These are phyloP conservation scores for Tieghemiomyces parasiticus DNA, from an alignment of 192 early-diverging fungal species.

Conservation along the genomic window DNA sequence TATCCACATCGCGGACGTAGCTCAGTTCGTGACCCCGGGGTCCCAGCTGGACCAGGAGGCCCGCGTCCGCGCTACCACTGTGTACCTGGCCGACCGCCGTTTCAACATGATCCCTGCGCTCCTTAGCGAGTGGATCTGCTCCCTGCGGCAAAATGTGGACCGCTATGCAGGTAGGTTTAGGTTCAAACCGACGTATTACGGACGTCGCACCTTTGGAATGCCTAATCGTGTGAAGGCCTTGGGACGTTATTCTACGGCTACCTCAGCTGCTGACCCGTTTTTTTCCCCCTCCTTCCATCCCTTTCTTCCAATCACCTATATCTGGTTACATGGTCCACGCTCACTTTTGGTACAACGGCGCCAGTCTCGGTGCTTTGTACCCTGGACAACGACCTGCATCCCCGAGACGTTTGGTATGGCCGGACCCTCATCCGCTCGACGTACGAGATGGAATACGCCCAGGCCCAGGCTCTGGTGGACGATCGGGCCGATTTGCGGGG, in stretches of 20 bases:
- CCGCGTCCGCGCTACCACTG: constrained; percentile 52
- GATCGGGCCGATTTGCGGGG: constrained; percentile 27
- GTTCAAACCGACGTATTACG: too few relatives aligned
- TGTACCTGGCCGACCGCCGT: constrained; percentile 62
- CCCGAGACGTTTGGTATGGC: constrained; percentile 45
- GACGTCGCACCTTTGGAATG: too few relatives aligned
- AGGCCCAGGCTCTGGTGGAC: constrained; percentile 55
- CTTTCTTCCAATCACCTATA: too few relatives aligned
- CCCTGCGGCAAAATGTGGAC: constrained; percentile 46
- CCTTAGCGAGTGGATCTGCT: constrained; percentile 55
- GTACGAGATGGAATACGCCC: constrained; percentile 61
- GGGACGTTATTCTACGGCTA: too few relatives aligned
- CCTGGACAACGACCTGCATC: constrained; percentile 26
- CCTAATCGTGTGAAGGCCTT: too few relatives aligned
- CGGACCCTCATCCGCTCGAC: constrained; percentile 55
- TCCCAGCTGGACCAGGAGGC: constrained; percentile 54
- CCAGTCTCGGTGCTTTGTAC: constrained; percentile 61
- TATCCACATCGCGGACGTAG: constrained; percentile 66
- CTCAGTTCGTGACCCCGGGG: constrained; percentile 46
- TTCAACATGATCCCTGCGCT: constrained; percentile 71
- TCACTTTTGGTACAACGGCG: too few relatives aligned
- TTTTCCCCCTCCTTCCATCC: too few relatives aligned
- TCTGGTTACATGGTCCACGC: too few relatives aligned
- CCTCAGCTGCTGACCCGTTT: too few relatives aligned
- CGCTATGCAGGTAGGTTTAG: too few relatives aligned